Conservation (phyloP, 2,329 filamentous ascomycete species). For the Beauveria sp. region DNA sequence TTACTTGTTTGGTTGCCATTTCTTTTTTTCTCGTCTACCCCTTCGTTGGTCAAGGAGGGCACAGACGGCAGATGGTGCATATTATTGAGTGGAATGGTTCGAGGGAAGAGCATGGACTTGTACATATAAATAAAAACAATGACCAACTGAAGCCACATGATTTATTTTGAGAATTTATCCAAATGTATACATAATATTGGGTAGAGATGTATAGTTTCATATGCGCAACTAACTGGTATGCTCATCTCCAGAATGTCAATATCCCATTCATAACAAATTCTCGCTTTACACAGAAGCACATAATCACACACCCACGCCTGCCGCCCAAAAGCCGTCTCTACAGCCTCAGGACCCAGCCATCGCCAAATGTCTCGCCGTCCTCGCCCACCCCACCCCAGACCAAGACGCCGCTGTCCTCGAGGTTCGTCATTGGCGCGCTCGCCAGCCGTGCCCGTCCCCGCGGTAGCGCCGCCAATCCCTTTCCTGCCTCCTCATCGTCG, state of each 20-base stretch:
- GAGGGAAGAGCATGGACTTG: conserved; percentile 10
- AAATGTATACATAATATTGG: no score
- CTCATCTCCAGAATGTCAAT: no score
- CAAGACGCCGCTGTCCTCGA: conserved; percentile 52
- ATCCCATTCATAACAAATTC: no score
- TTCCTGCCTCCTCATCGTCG: conserved; percentile 37
- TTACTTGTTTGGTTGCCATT: not conserved
- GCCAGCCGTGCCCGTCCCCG: conserved; percentile 50
- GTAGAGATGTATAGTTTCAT: no score
- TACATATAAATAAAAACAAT: conserved; percentile 16
- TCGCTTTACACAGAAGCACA: no score
- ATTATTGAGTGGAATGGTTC: not conserved
- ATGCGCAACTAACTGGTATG: no score
- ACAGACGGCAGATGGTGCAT: not conserved
- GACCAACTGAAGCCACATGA: not conserved
- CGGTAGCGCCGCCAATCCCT: conserved; percentile 40
- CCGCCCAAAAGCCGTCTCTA: conserved; percentile 9
- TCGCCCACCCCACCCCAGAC: conserved; percentile 53
- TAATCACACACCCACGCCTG: no score
- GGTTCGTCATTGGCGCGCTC: conserved; percentile 46
- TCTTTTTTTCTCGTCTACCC: not conserved
- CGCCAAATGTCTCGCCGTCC: conserved; percentile 43
- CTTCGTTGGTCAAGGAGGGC: not conserved
- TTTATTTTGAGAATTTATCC: no score
- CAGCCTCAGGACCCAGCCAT: conserved; percentile 57